phyloP scores from a whole-genome alignment of 768 basidiomycete genomes.

The Leucosporidium yakuticum region DNA sequence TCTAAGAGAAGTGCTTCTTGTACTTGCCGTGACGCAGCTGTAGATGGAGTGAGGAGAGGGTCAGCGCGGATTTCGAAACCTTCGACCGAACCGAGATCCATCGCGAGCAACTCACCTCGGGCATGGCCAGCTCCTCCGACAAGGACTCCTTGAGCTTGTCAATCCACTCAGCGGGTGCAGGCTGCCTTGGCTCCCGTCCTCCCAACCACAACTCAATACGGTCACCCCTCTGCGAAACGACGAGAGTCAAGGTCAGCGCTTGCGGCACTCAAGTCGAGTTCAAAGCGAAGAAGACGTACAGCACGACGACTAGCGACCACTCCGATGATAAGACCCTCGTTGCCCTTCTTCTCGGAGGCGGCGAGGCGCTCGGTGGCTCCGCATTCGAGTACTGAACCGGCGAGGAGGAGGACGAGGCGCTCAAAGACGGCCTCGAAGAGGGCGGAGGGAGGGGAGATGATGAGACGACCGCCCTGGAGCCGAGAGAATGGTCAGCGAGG shows the following conservation, averaged over 20 bases:
- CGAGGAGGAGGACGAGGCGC: constrained; percentile 30
- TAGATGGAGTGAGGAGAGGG: neutral
- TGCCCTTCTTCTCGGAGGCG: neutral
- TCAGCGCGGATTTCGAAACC: neutral
- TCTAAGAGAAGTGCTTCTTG: constrained; percentile 30
- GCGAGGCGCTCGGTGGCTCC: constrained; percentile 13
- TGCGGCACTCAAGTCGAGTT: too few species aligned
- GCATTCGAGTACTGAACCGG: constrained; percentile 27
- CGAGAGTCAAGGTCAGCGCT: neutral
- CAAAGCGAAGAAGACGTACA: neutral
- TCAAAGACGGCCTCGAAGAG: constrained; percentile 30
- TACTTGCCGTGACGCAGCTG: constrained; percentile 11
- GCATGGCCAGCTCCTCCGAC: constrained; percentile 22
- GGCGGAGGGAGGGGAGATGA: constrained; percentile 22
- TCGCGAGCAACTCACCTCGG: constrained; percentile 13
- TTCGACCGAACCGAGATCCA: neutral
- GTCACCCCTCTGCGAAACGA: constrained; percentile 15
- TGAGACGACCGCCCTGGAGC: constrained; percentile 30
- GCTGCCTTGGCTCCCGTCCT: constrained; percentile 20
- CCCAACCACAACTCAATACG: constrained; percentile 33
- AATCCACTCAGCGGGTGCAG: constrained; percentile 28
- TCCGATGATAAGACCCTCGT: constrained; percentile 27
- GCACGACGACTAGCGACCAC: constrained; percentile 29
- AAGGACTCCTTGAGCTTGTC: constrained; percentile 24
- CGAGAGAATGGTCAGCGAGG: neutral